A percentile compares a stretch with the other conserved stretches of the same genome.
Conservation (phyloP, 83 land plant species). For the Picea abies region DNA sequence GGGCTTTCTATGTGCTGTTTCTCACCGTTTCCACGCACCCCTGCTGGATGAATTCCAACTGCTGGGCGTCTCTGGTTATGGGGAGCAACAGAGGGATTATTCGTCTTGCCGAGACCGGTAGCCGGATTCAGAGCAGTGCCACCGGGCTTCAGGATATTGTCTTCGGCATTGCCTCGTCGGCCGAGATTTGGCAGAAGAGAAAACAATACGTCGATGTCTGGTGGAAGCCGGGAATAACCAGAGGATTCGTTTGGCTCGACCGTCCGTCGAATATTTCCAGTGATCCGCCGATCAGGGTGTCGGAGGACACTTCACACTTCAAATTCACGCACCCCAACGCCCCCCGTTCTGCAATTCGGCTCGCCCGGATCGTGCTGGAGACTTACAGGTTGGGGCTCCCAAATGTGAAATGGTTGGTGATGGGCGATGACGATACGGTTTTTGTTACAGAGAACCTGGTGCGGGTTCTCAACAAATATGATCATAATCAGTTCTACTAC, state of each 20-base stretch:
- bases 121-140: background rate
- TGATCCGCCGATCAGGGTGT: conserved; percentile 45
- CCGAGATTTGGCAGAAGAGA: conserved; percentile 29
- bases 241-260: conserved; percentile 60
- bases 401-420: conserved; percentile 83
- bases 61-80: no score
- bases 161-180: conserved; percentile 63
- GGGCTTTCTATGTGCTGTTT: no score
- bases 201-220: conserved; percentile 45
- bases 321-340: conserved; percentile 48
- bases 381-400: conserved; percentile 42
- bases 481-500: conserved; percentile 68
- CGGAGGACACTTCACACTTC: conserved; percentile 63
- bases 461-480: conserved; percentile 66
- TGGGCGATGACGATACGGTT: conserved; percentile 97
- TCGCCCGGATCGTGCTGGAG: conserved; percentile 76
- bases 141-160: conserved; percentile 40
- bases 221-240: conserved; percentile 35
- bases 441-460: conserved; percentile 79
- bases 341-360: conserved; percentile 63
- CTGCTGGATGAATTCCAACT: no score
- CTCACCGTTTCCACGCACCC: no score
- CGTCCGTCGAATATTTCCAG: background rate
- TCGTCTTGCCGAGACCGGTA: background rate
- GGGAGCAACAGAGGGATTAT: background rate